These are phyloP conservation scores for Monilinia aucupariae DNA, from an alignment of 2,329 filamentous ascomycete species.

Conservation along the genomic window DNA sequence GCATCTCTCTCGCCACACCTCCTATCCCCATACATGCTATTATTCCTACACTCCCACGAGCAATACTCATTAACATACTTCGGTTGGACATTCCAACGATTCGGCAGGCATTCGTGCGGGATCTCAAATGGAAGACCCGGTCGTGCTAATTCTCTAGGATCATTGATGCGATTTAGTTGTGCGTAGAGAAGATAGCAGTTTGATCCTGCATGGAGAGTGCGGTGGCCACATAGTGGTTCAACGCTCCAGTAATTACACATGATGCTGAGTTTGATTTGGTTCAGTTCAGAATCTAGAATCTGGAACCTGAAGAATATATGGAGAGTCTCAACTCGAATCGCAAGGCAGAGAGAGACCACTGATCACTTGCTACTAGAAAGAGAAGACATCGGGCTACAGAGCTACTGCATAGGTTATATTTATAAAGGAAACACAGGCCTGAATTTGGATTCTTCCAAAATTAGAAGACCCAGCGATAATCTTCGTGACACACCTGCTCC, in stretches of 20 bases:
- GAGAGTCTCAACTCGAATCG: constrained; percentile 16
- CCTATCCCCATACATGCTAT: constrained; percentile 22
- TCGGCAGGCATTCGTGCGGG: constrained; percentile 28
- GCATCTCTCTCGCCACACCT: constrained; percentile 30
- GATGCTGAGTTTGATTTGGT: too few relatives aligned
- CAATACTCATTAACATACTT: constrained; percentile 27
- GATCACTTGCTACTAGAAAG: constrained; percentile 1
- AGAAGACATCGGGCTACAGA: constrained; percentile 1
- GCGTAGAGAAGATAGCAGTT: constrained; percentile 32
- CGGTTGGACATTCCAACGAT: constrained; percentile 24
- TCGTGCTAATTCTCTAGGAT: constrained; percentile 24
- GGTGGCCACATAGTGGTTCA: constrained; percentile 31
- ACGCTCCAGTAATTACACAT: constrained; percentile 34
- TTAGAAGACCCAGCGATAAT: constrained; percentile 38
- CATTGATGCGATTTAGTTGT: constrained; percentile 34
- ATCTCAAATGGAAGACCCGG: constrained; percentile 29
- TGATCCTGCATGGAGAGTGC: constrained; percentile 28
- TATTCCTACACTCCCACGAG: constrained; percentile 32
- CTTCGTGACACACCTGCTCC: neutral
- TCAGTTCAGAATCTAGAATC: neutral
- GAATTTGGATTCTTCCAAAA: neutral
- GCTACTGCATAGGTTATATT: neutral
- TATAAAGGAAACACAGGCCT: constrained; percentile 13
- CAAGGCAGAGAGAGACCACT: neutral
- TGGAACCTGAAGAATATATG: neutral